Conservation (phyloP, 2,329 filamentous ascomycete species). For the Nemania sp. region DNA sequence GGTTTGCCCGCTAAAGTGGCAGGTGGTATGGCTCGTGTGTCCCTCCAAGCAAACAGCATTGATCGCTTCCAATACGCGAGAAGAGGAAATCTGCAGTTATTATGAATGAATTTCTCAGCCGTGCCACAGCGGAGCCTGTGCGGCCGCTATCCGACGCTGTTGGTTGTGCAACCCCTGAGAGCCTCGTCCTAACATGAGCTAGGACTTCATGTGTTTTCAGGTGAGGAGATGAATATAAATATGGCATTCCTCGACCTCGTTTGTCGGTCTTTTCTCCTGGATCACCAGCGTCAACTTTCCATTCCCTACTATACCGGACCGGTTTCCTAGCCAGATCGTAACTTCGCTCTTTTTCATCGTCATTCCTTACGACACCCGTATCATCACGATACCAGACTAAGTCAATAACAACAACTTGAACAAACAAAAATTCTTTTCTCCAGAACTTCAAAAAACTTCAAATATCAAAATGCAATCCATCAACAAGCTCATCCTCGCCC, state of each 20-base stretch:
- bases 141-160: neutral
- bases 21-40: slow-evolving; percentile 15
- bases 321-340: slow-evolving; percentile 7
- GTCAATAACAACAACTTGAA: neutral
- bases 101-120: no score
- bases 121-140: no score
- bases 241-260: slow-evolving; percentile 1
- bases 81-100: neutral
- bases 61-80: slow-evolving; percentile 12
- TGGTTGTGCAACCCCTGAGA: neutral
- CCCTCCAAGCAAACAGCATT: neutral
- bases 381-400: slow-evolving; percentile 1
- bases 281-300: slow-evolving; percentile 11
- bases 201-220: slow-evolving; percentile 3
- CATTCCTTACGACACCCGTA: slow-evolving; percentile 15
- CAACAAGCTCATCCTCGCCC: slow-evolving; percentile 20
- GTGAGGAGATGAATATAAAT: slow-evolving; percentile 14
- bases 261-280: neutral
- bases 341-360: slow-evolving; percentile 18
- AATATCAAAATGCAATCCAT: slow-evolving; percentile 25
- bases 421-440: neutral
- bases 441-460: neutral
- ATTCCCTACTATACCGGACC: slow-evolving; percentile 4
- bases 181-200: neutral
- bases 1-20: slow-evolving; percentile 5